These are phyloP conservation scores for Penstemon eatonii DNA, from an alignment of 257 asterid species.

Conservation along the genomic window DNA sequence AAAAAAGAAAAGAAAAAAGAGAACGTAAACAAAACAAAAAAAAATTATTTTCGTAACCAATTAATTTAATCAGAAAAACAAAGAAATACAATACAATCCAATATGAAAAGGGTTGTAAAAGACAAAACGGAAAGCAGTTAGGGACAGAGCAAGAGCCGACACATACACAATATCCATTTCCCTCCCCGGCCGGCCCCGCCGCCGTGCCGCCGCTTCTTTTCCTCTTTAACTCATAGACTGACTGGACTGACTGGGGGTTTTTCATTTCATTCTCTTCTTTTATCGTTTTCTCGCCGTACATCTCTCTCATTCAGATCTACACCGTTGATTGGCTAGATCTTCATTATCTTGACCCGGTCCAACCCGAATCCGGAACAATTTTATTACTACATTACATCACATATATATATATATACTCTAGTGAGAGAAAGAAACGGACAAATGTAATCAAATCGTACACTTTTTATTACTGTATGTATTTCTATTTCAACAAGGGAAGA, in stretches of 20 bases:
- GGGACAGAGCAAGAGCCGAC: neutral
- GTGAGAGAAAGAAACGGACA: neutral
- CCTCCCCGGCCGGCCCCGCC: neutral
- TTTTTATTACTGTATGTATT: neutral
- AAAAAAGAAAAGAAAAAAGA: neutral
- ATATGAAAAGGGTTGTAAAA: neutral
- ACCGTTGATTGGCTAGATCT: conserved; percentile 13
- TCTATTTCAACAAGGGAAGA: neutral
- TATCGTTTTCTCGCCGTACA: conserved; percentile 17
- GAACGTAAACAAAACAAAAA: neutral
- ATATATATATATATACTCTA: neutral
- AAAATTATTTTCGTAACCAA: neutral
- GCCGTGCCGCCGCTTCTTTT: neutral
- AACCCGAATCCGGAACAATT: neutral
- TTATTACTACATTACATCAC: neutral
- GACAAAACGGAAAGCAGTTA: neutral
- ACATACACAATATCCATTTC: neutral
- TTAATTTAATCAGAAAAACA: neutral
- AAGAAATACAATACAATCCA: neutral
- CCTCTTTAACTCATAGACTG: neutral
- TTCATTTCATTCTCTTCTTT: conserved; percentile 24
- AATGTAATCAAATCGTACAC: neutral
- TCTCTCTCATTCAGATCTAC: conserved; percentile 29
- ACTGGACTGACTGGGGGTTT: conserved; percentile 19
- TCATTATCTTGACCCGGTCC: conserved; percentile 23